Base-by-base conservation (phyloP, 2,329 filamentous ascomycete genomes). In the Ophiostoma populinum region DNA sequence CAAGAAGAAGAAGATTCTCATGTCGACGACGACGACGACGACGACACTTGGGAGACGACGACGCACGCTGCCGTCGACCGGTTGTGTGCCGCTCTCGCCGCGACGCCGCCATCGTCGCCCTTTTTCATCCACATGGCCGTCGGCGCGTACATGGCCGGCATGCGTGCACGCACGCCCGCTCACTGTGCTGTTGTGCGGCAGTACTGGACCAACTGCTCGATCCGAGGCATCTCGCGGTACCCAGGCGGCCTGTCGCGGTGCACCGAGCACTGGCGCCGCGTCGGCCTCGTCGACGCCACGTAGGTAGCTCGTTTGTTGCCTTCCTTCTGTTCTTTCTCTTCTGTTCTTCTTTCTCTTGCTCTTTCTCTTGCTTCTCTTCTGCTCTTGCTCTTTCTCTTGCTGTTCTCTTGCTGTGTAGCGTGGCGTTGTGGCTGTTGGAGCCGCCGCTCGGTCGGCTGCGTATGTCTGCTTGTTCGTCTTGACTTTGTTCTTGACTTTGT, bases 121-220 rank as follows among this genome's bases (percentile, higher is more conserved):
- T 58, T 54, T 39, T 58, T 58, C 39, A 51, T 55, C 21, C 55
- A 59, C 36, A 44, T 60, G 42, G 56, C 55, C 2, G 50, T 51
- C 0, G 47, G 53, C 0, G 54, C 53, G 0, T 59, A 55, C 31
- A 37, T 60, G 4, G 51, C 53, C 1, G 55, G 51, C 0, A 55
- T 57, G 40, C 46, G 55, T 24, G 55, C 54, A 1, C 52, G 42
- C 5, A 49, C 46, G 0, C 21, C 18, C 0, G 36, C 41, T 10
- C 55, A 60, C 16, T 57, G 56, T 30, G 47, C 51, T 5, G 41
- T 49, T 3, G 45, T 60, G 11, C 46, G 54, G 6, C 39, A 34
- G 0, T 60, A 59, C 35, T 60, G 56, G 57, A 45, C 41, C 13
- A 53, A 54, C 26, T 60, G 56, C 38, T 49, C 46, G 18, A 42